Percentiles rank a stretch among this genome's conserved stretches.
Conservation (phyloP, 2,329 filamentous ascomycete species). For the Claviceps pazoutovae region DNA sequence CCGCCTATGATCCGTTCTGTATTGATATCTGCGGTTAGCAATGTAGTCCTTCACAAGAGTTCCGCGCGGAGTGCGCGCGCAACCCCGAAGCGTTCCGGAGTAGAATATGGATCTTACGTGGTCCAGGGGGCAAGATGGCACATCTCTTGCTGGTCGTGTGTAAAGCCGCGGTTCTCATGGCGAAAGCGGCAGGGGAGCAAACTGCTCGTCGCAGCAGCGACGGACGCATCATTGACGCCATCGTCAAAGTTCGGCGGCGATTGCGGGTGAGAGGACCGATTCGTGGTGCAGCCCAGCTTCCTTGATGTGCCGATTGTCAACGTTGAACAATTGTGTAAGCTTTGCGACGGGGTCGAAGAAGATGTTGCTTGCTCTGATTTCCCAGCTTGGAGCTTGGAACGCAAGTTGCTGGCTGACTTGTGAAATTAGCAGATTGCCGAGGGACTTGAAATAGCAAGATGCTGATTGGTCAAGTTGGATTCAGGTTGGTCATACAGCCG, state of each 20-base stretch:
- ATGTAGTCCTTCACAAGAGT: neutral
- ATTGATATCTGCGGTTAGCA: slow-evolving; percentile 27
- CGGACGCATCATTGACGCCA: slow-evolving; percentile 44
- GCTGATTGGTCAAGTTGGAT: slow-evolving; percentile 28
- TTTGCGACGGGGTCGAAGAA: neutral
- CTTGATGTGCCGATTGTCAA: neutral
- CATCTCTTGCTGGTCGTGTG: slow-evolving; percentile 64
- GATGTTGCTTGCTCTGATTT: neutral
- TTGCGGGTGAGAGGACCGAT: neutral
- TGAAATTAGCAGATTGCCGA: slow-evolving; percentile 29
- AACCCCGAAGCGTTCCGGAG: neutral
- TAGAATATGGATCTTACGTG: slow-evolving; percentile 47
- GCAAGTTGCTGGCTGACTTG: neutral
- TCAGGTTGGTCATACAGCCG: slow-evolving; percentile 15
- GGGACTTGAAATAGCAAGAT: slow-evolving; percentile 30
- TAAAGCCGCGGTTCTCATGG: slow-evolving; percentile 60
- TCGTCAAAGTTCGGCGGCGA: slow-evolving; percentile 13
- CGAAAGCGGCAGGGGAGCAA: slow-evolving; percentile 18
- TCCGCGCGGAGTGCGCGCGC: neutral
- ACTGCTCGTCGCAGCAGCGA: slow-evolving; percentile 40
- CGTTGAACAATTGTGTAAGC: neutral
- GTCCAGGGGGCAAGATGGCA: slow-evolving; percentile 74
- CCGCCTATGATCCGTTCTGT: slow-evolving; percentile 62
- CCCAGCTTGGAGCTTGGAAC: slow-evolving; percentile 8
- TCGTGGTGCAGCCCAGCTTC: neutral